Evolutionary conservation across 179 eudicot genomes (phyloP).

Genomic region (Vitellaria paradoxa): DNA sequence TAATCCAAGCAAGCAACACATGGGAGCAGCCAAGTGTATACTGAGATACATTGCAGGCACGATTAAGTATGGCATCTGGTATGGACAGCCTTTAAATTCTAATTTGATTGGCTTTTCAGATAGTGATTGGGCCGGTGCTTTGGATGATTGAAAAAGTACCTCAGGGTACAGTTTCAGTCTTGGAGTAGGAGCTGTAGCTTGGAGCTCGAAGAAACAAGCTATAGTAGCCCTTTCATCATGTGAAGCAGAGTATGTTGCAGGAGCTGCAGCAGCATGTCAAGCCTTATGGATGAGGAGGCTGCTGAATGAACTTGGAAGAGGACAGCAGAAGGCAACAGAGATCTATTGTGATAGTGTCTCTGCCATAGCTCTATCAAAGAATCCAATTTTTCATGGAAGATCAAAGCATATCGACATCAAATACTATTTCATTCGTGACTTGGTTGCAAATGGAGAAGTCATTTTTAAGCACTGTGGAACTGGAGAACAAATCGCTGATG

Average conservation of each 20-base stretch:
- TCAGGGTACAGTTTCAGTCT: neutral
- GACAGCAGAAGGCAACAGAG: neutral
- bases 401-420: constrained; percentile 16
- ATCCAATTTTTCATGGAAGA: constrained; percentile 14
- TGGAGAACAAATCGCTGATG: constrained; percentile 15
- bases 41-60: constrained; percentile 17
- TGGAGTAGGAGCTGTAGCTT: neutral
- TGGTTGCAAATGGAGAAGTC: constrained; percentile 8
- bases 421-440: constrained; percentile 13
- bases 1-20: constrained; percentile 13
- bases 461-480: constrained; percentile 6
- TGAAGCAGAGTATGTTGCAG: constrained; percentile 20
- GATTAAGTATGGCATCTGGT: constrained; percentile 11
- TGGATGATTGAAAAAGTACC: constrained; percentile 18
- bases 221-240: constrained; percentile 8
- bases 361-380: constrained; percentile 11
- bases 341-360: constrained; percentile 8
- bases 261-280: constrained; percentile 15
- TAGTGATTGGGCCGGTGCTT: constrained; percentile 20
- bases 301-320: neutral
- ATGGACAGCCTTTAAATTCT: neutral
- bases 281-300: constrained; percentile 18
- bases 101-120: neutral
- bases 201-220: constrained; percentile 19
- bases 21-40: constrained; percentile 19